phyloP scores from a whole-genome alignment of 1,139 yeast species.

The Yamadazyma atlantica region DNA sequence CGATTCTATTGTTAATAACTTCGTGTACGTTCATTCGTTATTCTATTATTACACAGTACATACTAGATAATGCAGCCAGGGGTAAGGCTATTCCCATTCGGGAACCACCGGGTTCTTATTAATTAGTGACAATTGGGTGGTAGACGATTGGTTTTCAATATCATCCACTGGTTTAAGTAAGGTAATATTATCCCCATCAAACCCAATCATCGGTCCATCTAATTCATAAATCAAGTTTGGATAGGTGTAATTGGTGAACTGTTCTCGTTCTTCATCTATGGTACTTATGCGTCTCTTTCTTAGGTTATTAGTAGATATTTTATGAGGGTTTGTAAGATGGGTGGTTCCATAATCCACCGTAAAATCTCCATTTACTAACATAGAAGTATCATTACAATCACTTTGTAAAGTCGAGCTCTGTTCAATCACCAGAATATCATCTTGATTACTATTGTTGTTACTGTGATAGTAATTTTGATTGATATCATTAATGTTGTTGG shows the following conservation, averaged over 20 bases:
- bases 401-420: slow-evolving; percentile 5
- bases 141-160: slow-evolving; percentile 9
- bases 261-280: slow-evolving; percentile 57
- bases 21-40: too few species aligned
- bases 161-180: slow-evolving; percentile 26
- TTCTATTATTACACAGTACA: neutral
- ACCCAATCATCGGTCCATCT: slow-evolving; percentile 60
- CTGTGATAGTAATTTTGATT: slow-evolving; percentile 2
- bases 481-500: slow-evolving; percentile 4
- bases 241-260: slow-evolving; percentile 48
- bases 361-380: slow-evolving; percentile 21
- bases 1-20: neutral
- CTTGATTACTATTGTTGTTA: neutral
- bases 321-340: neutral
- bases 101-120: slow-evolving; percentile 37
- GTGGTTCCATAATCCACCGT: slow-evolving; percentile 13
- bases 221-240: slow-evolving; percentile 49
- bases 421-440: slow-evolving; percentile 5
- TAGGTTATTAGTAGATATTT: neutral
- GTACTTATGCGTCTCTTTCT: slow-evolving; percentile 39
- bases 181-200: slow-evolving; percentile 51
- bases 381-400: slow-evolving; percentile 13
- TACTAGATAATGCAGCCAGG: neutral
- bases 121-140: slow-evolving; percentile 22
- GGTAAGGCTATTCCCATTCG: slow-evolving; percentile 40